phyloP scores from a whole-genome alignment of 345 rosid species.

The Melastoma malabathricum region DNA sequence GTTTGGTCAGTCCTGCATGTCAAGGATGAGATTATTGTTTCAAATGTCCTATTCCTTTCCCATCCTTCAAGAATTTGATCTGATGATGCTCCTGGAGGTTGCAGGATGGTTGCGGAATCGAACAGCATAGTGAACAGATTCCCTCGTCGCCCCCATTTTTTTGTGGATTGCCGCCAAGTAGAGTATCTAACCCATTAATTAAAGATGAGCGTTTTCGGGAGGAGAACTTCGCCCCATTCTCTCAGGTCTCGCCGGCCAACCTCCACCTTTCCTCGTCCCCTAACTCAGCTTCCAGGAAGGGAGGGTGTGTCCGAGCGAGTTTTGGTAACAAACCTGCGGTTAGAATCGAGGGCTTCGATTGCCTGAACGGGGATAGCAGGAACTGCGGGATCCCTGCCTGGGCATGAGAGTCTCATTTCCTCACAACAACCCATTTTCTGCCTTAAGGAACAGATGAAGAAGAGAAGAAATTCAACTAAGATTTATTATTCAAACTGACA shows the following conservation, averaged over 20 bases:
- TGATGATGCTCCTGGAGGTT: slow-evolving; percentile 4
- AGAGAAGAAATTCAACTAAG: too few species aligned
- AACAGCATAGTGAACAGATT: slow-evolving; percentile 36
- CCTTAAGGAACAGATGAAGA: too few species aligned
- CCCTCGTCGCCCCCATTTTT: slow-evolving; percentile 73
- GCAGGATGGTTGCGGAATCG: slow-evolving; percentile 50
- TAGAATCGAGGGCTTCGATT: slow-evolving; percentile 86
- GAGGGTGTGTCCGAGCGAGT: slow-evolving; percentile 53
- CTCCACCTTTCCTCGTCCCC: slow-evolving; percentile 27
- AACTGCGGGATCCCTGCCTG: slow-evolving; percentile 66
- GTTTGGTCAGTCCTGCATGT: too few species aligned
- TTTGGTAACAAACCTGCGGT: slow-evolving; percentile 76
- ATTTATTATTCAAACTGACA: neutral
- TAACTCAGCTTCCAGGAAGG: slow-evolving; percentile 44
- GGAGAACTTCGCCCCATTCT: slow-evolving; percentile 31
- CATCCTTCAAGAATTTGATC: neutral
- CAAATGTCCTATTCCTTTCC: neutral
- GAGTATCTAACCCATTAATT: slow-evolving; percentile 97
- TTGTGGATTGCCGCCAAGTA: slow-evolving; percentile 93
- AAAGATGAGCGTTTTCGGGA: slow-evolving; percentile 68
- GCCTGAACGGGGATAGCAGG: slow-evolving; percentile 71
- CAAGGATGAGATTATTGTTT: too few species aligned
- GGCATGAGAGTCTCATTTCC: slow-evolving; percentile 26
- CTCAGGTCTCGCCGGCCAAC: slow-evolving; percentile 23
- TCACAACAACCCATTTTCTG: too few species aligned